Conservation (phyloP, 192 early-diverging fungal genomes). For the Backusella luteola region DNA sequence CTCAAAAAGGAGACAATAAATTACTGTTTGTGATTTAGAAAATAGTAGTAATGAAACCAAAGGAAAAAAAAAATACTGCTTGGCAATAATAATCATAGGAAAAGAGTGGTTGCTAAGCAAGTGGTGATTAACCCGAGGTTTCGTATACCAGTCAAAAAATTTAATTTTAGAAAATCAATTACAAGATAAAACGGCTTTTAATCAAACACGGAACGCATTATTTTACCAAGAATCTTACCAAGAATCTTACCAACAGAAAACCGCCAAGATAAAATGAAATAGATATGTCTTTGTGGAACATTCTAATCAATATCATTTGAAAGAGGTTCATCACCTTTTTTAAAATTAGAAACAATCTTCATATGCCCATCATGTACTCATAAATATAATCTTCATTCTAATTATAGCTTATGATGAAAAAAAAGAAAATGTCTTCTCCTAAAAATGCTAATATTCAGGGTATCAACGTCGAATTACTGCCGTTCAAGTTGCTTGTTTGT, state of each 20-base stretch:
- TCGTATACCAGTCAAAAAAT: background rate
- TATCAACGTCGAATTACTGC: background rate
- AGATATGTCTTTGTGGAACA: background rate
- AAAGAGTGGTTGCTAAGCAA: background rate
- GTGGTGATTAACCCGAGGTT: background rate
- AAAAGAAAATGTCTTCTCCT: background rate
- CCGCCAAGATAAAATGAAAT: constrained; percentile 4
- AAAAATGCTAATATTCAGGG: background rate
- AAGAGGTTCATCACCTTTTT: background rate
- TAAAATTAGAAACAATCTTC: background rate
- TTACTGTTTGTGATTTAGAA: background rate
- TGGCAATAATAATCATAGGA: background rate
- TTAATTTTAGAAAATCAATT: background rate
- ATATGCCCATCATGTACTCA: background rate
- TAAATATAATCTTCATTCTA: background rate
- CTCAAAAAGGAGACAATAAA: background rate
- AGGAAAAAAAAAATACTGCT: background rate
- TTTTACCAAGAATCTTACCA: background rate
- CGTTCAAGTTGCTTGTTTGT: background rate
- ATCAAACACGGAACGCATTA: background rate
- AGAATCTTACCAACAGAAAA: background rate
- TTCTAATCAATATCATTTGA: background rate
- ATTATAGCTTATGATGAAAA: background rate
- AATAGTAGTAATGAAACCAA: background rate
- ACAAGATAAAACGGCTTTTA: background rate